Conservation (phyloP, 441 rosid species). For the Macaranga tanarius region DNA sequence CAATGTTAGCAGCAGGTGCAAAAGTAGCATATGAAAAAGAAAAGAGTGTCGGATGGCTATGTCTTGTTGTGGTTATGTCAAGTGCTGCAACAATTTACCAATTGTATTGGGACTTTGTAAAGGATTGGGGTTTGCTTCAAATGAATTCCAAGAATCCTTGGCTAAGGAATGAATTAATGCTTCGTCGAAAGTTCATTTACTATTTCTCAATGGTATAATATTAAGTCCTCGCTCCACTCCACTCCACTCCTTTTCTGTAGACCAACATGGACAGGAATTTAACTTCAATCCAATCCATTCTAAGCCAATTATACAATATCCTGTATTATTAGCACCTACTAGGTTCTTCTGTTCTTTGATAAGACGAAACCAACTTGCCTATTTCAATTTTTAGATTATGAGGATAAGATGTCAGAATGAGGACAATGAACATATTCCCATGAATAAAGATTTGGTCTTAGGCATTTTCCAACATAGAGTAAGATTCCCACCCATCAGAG, state of each 20-base stretch:
- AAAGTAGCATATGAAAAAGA: conserved; percentile 94
- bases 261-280: conserved; percentile 5
- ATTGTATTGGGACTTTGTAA: conserved; percentile 98
- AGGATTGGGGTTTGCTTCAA: conserved; percentile 98
- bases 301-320: conserved; percentile 10
- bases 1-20: conserved; percentile 96
- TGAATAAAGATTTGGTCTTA: conserved; percentile 2
- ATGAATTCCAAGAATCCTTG: conserved; percentile 86
- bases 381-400: conserved; percentile 11
- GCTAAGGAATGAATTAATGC: conserved; percentile 94
- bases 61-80: conserved; percentile 75
- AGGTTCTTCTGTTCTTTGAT: conserved; percentile 20
- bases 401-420: conserved; percentile 22
- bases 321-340: background rate
- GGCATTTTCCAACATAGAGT: conserved; percentile 7
- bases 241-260: background rate
- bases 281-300: background rate
- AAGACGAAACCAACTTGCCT: conserved; percentile 18
- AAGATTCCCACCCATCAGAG: conserved; percentile 17
- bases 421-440: conserved; percentile 34
- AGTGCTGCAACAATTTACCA: conserved; percentile 91
- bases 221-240: conserved; percentile 3
- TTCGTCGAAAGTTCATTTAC: conserved; percentile 82
- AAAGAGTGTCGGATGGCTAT: conserved; percentile 64
- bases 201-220: conserved; percentile 87